Percentiles rank a stretch among this genome's conserved stretches.
Evolutionary conservation across 306 rosid species (phyloP).

Genomic region (Cucumis cinereus): DNA sequence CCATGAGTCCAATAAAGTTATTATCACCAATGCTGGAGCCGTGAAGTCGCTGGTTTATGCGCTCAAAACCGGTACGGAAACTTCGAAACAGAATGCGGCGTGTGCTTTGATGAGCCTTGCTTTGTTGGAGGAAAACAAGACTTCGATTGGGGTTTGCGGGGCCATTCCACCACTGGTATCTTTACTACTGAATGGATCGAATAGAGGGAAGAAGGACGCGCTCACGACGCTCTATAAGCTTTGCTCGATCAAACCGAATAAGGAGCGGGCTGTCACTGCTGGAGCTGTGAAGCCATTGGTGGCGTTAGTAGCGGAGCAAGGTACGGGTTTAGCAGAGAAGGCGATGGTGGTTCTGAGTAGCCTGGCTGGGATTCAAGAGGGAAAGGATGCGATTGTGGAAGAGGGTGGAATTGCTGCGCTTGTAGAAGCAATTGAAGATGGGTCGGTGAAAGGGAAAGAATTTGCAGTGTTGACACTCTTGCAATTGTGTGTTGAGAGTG

Average conservation of each 20-base stretch:
- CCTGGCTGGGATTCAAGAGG: slow-evolving; percentile 57
- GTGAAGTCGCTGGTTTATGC: slow-evolving; percentile 76
- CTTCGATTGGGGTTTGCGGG: slow-evolving; percentile 82
- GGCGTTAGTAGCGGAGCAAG: slow-evolving; percentile 67
- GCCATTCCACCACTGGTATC: slow-evolving; percentile 81
- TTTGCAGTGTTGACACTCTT: slow-evolving; percentile 71
- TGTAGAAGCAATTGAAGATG: slow-evolving; percentile 88
- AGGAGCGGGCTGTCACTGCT: slow-evolving; percentile 78
- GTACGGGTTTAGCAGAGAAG: slow-evolving; percentile 76
- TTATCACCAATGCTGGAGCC: slow-evolving; percentile 73
- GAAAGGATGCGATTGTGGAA: slow-evolving; percentile 71
- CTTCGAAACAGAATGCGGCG: slow-evolving; percentile 93
- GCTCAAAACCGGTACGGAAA: slow-evolving; percentile 78
- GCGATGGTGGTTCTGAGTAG: slow-evolving; percentile 91
- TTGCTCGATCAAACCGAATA: slow-evolving; percentile 64
- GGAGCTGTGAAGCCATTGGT: slow-evolving; percentile 88
- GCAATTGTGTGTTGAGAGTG: slow-evolving; percentile 63
- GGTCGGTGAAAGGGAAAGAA: slow-evolving; percentile 77
- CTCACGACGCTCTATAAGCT: slow-evolving; percentile 78
- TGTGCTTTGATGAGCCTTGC: slow-evolving; percentile 83
- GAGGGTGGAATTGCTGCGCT: slow-evolving; percentile 79
- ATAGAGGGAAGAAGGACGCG: slow-evolving; percentile 83
- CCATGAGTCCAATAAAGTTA: slow-evolving; percentile 55
- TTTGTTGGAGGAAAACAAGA: slow-evolving; percentile 62
- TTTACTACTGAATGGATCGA: slow-evolving; percentile 54